These are phyloP conservation scores for Russula brevipes DNA, from an alignment of 768 basidiomycete species.

Conservation along the genomic window DNA sequence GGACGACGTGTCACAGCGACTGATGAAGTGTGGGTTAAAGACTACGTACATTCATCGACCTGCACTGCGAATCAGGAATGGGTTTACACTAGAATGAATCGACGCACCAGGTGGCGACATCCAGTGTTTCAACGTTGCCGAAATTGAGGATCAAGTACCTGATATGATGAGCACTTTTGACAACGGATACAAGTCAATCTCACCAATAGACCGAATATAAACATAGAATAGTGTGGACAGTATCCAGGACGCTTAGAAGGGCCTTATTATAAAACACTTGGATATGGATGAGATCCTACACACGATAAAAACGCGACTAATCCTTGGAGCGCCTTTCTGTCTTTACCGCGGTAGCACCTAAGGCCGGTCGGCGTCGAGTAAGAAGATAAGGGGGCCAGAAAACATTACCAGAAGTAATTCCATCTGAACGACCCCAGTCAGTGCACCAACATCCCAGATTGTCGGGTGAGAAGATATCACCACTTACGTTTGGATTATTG, in stretches of 20 bases:
- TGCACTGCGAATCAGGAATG: neutral
- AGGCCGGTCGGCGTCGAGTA: neutral
- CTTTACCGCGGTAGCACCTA: neutral
- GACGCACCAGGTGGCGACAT: slow-evolving; percentile 41
- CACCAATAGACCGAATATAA: slow-evolving; percentile 45
- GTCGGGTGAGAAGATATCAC: no score
- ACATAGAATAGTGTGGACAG: slow-evolving; percentile 41
- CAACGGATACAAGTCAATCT: slow-evolving; percentile 8
- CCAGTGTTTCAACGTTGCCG: slow-evolving; percentile 35
- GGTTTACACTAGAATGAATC: neutral
- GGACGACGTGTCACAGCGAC: slow-evolving; percentile 25
- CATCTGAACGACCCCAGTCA: no score
- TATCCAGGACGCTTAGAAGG: slow-evolving; percentile 38
- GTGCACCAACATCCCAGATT: no score
- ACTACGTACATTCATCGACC: slow-evolving; percentile 27
- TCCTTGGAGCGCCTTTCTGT: neutral
- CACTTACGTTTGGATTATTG: slow-evolving; percentile 1
- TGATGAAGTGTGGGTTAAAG: no score
- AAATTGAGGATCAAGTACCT: slow-evolving; percentile 48
- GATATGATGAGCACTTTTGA: neutral
- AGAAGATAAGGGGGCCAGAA: neutral
- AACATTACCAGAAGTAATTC: no score
- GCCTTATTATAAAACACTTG: neutral
- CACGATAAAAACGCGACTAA: neutral
- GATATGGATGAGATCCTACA: neutral